These are phyloP conservation scores for Neocatenulostroma microsporum DNA, from an alignment of 2,329 filamentous ascomycete species.

Conservation along the genomic window DNA sequence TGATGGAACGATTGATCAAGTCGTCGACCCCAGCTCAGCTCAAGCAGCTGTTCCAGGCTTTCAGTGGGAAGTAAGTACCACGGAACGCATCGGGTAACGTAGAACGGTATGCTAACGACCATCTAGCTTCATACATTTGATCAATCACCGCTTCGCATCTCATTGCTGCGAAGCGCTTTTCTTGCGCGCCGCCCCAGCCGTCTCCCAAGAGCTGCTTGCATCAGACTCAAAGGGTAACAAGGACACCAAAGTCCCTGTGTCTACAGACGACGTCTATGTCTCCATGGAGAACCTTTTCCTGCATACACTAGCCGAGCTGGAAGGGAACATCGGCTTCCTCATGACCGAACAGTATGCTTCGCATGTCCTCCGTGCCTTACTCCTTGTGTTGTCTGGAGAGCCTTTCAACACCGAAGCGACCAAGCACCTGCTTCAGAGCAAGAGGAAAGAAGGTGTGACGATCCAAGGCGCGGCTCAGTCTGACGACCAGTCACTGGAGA, in stretches of 20 bases:
- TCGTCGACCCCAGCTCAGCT: slow-evolving; percentile 72
- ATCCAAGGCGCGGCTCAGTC: slow-evolving; percentile 47
- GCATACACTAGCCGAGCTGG: slow-evolving; percentile 75
- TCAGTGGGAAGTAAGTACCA: slow-evolving; percentile 60
- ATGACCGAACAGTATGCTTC: slow-evolving; percentile 86
- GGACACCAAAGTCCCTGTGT: slow-evolving; percentile 17
- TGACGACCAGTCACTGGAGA: slow-evolving; percentile 39
- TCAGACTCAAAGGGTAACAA: slow-evolving; percentile 31
- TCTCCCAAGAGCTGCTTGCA: slow-evolving; percentile 61
- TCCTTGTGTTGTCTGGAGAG: slow-evolving; percentile 77
- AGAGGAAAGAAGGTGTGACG: slow-evolving; percentile 78
- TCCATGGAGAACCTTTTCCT: slow-evolving; percentile 83
- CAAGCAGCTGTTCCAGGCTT: slow-evolving; percentile 77
- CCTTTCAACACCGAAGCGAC: slow-evolving; percentile 63
- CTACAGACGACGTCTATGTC: slow-evolving; percentile 43
- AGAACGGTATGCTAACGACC: slow-evolving; percentile 1
- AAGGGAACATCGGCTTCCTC: slow-evolving; percentile 72
- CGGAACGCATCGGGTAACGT: not conserved
- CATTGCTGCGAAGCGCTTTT: slow-evolving; percentile 97
- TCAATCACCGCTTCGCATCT: slow-evolving; percentile 92
- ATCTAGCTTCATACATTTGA: slow-evolving; percentile 66
- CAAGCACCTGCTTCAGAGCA: slow-evolving; percentile 75
- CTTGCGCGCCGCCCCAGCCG: slow-evolving; percentile 67
- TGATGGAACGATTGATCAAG: slow-evolving; percentile 86
- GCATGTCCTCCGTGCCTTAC: slow-evolving; percentile 76